A percentile compares a stretch with the other conserved stretches of the same genome.
Conservation (phyloP, 1,139 yeast genomes). For the Candida sp. region DNA sequence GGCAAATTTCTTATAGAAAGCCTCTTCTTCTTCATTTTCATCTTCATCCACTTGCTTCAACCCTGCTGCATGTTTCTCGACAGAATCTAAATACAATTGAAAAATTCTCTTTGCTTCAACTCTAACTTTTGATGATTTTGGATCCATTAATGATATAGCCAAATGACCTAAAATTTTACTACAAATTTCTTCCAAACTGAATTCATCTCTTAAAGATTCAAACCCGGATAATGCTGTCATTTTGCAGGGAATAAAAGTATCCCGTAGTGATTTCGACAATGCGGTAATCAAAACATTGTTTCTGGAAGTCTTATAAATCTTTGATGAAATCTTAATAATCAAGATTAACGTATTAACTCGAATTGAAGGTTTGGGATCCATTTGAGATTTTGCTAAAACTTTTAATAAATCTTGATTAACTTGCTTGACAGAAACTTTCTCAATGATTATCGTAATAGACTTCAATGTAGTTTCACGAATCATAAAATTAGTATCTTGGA, state of each 20-base stretch:
- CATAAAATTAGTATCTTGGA: constrained; percentile 78
- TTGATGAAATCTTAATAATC: constrained; percentile 65
- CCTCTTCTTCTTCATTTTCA: constrained; percentile 34
- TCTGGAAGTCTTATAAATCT: constrained; percentile 57
- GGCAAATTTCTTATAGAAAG: constrained; percentile 31
- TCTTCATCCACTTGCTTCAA: constrained; percentile 50
- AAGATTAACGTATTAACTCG: constrained; percentile 83
- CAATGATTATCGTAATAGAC: constrained; percentile 61
- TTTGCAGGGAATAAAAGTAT: constrained; percentile 74
- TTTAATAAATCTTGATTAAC: constrained; percentile 83
- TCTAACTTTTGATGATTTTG: constrained; percentile 62
- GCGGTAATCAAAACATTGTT: constrained; percentile 84
- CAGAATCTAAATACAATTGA: constrained; percentile 59
- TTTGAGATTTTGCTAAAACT: constrained; percentile 82
- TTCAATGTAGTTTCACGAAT: constrained; percentile 81
- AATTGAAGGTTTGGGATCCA: constrained; percentile 78
- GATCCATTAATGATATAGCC: constrained; percentile 81
- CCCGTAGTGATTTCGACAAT: constrained; percentile 77
- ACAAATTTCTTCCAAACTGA: constrained; percentile 75
- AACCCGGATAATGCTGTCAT: constrained; percentile 78
- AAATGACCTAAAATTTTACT: constrained; percentile 81
- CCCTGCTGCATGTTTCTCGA: constrained; percentile 57
- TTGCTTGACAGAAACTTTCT: constrained; percentile 73
- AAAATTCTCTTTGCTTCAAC: constrained; percentile 68
- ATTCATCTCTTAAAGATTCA: constrained; percentile 58